Evolutionary conservation across 768 basidiomycete species (phyloP).

Genomic region (Leccinum arenicola): DNA sequence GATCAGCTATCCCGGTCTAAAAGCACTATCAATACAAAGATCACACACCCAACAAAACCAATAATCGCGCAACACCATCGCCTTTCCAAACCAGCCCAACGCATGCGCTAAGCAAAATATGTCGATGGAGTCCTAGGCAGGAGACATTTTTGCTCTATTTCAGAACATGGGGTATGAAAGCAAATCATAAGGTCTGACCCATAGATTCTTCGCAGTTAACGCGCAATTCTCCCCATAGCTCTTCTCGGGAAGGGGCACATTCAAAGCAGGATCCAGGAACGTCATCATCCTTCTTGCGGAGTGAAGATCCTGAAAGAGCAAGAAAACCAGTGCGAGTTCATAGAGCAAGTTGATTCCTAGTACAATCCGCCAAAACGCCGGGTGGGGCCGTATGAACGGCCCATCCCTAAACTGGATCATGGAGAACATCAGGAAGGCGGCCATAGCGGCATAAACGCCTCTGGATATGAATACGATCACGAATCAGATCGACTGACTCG

Average conservation of each 20-base stretch:
- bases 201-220: slow-evolving; percentile 57
- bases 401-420: slow-evolving; percentile 90
- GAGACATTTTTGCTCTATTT: slow-evolving; percentile 1
- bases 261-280: slow-evolving; percentile 69
- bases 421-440: slow-evolving; percentile 75
- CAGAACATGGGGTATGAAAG: background rate
- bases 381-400: slow-evolving; percentile 85
- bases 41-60: slow-evolving; percentile 87
- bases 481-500: slow-evolving; percentile 1
- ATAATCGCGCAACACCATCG: slow-evolving; percentile 85
- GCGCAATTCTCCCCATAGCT: slow-evolving; percentile 82
- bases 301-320: slow-evolving; percentile 80
- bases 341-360: slow-evolving; percentile 82
- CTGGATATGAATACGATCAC: slow-evolving; percentile 37
- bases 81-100: slow-evolving; percentile 90
- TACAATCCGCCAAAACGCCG: slow-evolving; percentile 79
- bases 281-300: slow-evolving; percentile 79
- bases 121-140: slow-evolving; percentile 67
- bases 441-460: slow-evolving; percentile 72
- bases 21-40: slow-evolving; percentile 1
- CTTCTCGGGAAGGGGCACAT: slow-evolving; percentile 76
- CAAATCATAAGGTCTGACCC: slow-evolving; percentile 45
- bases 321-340: slow-evolving; percentile 77
- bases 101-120: slow-evolving; percentile 86
- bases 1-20: slow-evolving; percentile 6